Conservation (phyloP, 192 early-diverging fungal species). For the Diversispora epigaea region DNA sequence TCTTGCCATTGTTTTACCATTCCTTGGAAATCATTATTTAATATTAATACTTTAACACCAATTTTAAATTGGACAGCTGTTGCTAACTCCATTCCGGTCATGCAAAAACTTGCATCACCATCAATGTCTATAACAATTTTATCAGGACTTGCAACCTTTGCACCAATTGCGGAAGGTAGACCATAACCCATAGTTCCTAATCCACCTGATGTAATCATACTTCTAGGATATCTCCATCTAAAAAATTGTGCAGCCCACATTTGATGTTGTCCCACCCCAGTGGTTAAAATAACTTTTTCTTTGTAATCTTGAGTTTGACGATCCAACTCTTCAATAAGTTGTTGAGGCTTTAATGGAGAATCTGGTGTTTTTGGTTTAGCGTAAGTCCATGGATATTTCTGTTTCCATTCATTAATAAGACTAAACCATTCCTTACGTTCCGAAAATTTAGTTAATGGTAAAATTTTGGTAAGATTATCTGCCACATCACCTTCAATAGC, state of each 20-base stretch:
- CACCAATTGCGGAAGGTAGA: constrained; percentile 93
- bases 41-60: constrained; percentile 91
- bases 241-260: constrained; percentile 99
- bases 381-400: constrained; percentile 88
- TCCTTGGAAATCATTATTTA: constrained; percentile 99
- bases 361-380: constrained; percentile 59
- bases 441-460: constrained; percentile 73
- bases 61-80: constrained; percentile 98
- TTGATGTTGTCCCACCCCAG: constrained; percentile 98
- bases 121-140: constrained; percentile 98
- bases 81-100: constrained; percentile 98
- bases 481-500: constrained; percentile 96
- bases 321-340: constrained; percentile 90
- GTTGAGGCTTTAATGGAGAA: constrained; percentile 84
- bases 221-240: constrained; percentile 87
- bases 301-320: constrained; percentile 78
- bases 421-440: constrained; percentile 84
- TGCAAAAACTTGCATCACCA: constrained; percentile 97
- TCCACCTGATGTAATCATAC: constrained; percentile 92
- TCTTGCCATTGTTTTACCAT: constrained; percentile 97
- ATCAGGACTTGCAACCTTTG: constrained; percentile 91
- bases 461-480: constrained; percentile 76
- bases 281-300: constrained; percentile 91
- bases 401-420: constrained; percentile 83
- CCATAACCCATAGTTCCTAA: constrained; percentile 99